Conservation (phyloP, 2,329 filamentous ascomycete species). For the Tolypocladium sp. region DNA sequence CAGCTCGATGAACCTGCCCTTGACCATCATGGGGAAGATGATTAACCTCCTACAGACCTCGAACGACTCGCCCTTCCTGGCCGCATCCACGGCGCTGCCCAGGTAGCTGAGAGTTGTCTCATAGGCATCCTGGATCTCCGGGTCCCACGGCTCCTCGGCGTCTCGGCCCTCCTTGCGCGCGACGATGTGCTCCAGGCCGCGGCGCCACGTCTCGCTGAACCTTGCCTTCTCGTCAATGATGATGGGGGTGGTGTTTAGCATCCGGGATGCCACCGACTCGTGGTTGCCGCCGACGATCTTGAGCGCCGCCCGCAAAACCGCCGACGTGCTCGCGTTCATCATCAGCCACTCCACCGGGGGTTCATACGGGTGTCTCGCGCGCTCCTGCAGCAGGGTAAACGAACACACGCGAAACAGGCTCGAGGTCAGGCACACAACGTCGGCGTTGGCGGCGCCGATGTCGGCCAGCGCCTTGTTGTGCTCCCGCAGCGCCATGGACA, state of each 20-base stretch:
- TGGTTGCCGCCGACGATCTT: constrained; percentile 1
- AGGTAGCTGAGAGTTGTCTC: constrained; percentile 10
- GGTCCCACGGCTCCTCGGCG: constrained; percentile 9
- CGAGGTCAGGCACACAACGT: constrained; percentile 8
- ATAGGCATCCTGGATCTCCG: constrained; percentile 9
- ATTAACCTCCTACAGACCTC: constrained; percentile 3
- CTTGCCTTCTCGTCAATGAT: constrained; percentile 4
- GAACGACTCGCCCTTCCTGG: not conserved
- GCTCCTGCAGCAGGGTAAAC: constrained; percentile 9
- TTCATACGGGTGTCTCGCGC: constrained; percentile 5
- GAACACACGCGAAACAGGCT: constrained; percentile 7
- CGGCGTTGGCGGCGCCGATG: constrained; percentile 3
- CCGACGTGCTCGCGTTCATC: constrained; percentile 8
- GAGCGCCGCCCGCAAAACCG: constrained; percentile 3
- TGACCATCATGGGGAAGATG: constrained; percentile 7
- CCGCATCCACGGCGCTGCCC: constrained; percentile 4
- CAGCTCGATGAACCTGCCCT: constrained; percentile 6
- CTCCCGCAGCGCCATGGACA: constrained; percentile 8
- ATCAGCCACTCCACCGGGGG: constrained; percentile 10
- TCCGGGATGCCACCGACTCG: constrained; percentile 1
- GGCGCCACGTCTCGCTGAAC: constrained; percentile 3
- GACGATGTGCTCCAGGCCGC: constrained; percentile 6
- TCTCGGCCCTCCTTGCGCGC: constrained; percentile 1
- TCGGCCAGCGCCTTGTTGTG: constrained; percentile 6
- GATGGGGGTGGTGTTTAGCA: constrained; percentile 6